Conservation (phyloP, 441 rosid genomes). For the Omphalea diandra region DNA sequence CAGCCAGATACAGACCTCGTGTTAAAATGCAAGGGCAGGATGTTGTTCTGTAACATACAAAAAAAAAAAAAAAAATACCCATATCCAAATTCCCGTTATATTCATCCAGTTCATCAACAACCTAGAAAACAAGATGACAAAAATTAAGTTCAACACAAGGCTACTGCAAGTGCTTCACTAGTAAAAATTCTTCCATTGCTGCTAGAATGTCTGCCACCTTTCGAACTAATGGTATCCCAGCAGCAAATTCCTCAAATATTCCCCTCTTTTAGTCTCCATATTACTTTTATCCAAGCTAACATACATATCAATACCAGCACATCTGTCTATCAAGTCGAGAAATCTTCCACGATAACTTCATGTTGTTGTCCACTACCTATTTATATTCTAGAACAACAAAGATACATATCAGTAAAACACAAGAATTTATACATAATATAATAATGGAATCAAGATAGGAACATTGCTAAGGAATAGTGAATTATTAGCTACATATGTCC, state of each 20-base stretch:
- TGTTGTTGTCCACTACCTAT: constrained; percentile 9
- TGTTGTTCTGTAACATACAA: background rate
- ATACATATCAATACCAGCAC: background rate
- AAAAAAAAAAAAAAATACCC: background rate
- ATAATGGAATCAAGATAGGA: background rate
- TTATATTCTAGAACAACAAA: background rate
- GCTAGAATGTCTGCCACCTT: background rate
- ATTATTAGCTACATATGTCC: no score
- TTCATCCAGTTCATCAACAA: background rate
- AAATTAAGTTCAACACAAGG: background rate
- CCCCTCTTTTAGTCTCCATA: no score
- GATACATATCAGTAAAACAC: background rate
- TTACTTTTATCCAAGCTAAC: background rate
- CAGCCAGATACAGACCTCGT: background rate
- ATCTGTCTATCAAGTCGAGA: background rate
- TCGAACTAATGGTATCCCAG: background rate
- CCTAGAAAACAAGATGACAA: background rate
- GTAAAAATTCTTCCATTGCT: background rate
- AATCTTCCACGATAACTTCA: background rate
- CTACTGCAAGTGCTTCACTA: background rate
- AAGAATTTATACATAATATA: no score
- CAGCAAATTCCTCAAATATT: background rate
- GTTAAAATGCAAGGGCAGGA: background rate
- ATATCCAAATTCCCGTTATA: background rate
- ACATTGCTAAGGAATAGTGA: no score